Evolutionary conservation across 495 filamentous ascomycete species (phyloP), one percentile per base, ranked within the genome.

Genomic region (Aspergillus conjunctus): DNA sequence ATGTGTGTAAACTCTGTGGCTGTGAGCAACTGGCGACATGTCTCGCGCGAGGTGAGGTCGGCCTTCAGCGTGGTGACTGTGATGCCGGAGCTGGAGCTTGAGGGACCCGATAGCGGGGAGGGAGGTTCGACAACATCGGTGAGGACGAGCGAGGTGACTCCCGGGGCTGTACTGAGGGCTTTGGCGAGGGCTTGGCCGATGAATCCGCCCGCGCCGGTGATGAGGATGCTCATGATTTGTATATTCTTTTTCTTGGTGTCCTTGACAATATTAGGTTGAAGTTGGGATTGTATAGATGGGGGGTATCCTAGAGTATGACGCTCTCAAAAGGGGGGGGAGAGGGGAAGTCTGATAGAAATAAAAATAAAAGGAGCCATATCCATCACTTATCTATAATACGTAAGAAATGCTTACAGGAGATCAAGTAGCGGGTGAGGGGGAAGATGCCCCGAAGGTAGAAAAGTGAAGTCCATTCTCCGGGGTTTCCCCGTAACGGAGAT

Each of bases 171-270:
- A 1, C 30, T 33, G 51, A 53, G 51, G 30, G 51, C 51, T 53
- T 53, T 53, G 30, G 51, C 51, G 6, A 53, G 51, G 51, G 51
- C 51, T 18, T 53, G 51, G 12, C 51, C 51, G 51, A 53, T 37
- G 30, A 53, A 53, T 14, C 51, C 51, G 14, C 51, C 51, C 9
- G 51, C 51, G 51, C 51, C 51, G 51, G 51, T 53, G 51, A 53
- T 53, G 30, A 53, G 51, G 51, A 53, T 53, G 51, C 31, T 53
- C 51, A 53, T 37, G 34, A 37, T 1, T 37, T 3, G 34, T 8
- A 37, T 1, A 37, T 37, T 37, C 14, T 37, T n/a, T n/a, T n/a
- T n/a, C n/a, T n/a, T n/a, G n/a, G n/a, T n/a, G n/a, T n/a, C n/a
- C n/a, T n/a, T n/a, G n/a, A n/a, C n/a, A n/a, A n/a, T n/a, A n/a